A percentile compares a stretch with the other conserved stretches of the same genome.
Conservation (phyloP, 2,329 filamentous ascomycete genomes). For the Diaporthe aspalathi region DNA sequence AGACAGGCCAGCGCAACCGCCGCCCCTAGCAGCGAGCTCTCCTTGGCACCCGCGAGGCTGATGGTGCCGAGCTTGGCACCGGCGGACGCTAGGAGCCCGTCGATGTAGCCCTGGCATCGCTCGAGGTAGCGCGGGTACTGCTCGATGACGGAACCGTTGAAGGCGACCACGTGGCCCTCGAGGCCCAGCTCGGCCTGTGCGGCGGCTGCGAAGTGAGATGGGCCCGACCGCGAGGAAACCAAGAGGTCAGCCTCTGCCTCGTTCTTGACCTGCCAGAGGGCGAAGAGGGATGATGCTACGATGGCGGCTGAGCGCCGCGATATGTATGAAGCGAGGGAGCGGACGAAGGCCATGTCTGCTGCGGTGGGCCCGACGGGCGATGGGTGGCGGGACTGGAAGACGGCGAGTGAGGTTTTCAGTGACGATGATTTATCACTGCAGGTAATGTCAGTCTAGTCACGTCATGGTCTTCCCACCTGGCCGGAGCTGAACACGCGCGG, state of each 20-base stretch:
- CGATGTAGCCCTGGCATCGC: slow-evolving; percentile 71
- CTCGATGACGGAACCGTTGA: slow-evolving; percentile 83
- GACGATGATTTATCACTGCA: slow-evolving; percentile 58
- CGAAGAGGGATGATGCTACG: slow-evolving; percentile 68
- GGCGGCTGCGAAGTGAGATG: slow-evolving; percentile 53
- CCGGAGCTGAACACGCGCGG: not conserved
- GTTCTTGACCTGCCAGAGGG: slow-evolving; percentile 66
- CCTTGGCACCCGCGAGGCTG: slow-evolving; percentile 74
- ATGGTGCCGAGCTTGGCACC: slow-evolving; percentile 56
- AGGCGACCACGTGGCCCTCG: slow-evolving; percentile 72
- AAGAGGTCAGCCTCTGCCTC: slow-evolving; percentile 62
- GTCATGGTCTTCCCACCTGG: not conserved
- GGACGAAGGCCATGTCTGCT: slow-evolving; percentile 64
- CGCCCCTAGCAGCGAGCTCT: slow-evolving; percentile 80
- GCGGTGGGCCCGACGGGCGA: slow-evolving; percentile 53
- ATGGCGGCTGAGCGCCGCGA: slow-evolving; percentile 69
- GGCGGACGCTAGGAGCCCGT: slow-evolving; percentile 63
- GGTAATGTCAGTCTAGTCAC: slow-evolving; percentile 20
- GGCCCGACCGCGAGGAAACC: not conserved
- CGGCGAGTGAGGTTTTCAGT: slow-evolving; percentile 56
- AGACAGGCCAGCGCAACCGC: slow-evolving; percentile 74
- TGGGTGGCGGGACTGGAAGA: slow-evolving; percentile 64
- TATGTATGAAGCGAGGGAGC: slow-evolving; percentile 64
- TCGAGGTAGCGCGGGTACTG: slow-evolving; percentile 77
- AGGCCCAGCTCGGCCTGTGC: slow-evolving; percentile 57